Base-by-base conservation (phyloP, 2,329 filamentous ascomycete genomes). In the Pseudohalonectria lignicola region DNA sequence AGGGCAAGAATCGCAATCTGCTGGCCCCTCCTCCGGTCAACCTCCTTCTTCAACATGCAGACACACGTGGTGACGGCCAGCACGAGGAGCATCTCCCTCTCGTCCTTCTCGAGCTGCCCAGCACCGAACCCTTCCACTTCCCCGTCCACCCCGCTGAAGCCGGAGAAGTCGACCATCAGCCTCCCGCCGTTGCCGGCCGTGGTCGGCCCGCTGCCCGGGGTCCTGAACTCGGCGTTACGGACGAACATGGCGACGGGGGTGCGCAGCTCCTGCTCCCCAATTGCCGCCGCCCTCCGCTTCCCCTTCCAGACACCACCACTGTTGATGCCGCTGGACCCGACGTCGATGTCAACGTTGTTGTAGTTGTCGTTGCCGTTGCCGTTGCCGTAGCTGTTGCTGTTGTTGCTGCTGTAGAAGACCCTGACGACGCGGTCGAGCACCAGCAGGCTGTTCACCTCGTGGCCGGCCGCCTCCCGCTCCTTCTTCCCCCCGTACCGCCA, bases 1-100 rank as follows among this genome's bases (percentile, higher is more conserved):
- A 8, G 7, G 12, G 23, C 23, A 7, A 26, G 7, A 26, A 63
- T 54, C 40, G 64, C 62, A 32, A 65, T 54, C 60, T 79, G 72
- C 36, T 69, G 54, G 42, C 61, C 50, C 41, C 72, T 61, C 45
- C 72, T 59, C 31, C 76, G 59, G 52, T 81, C 76, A 36, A 77
- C 59, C 62, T 81, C 78, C 54, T 71, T 74, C 66, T 81, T 80
- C 46, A 81, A 52, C 75, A 82, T 77, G 13, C 68, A 54, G 40
- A 81, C 46, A 41, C 68, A 75, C 13, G 70, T 77, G 31, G 67
- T 64, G 15, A 79, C 62, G 9, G 71, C 61, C 16, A 79, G 43
- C n/a, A 64, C 57, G 47, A 73, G 61, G 12, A 57, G 58, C 41
- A 70, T 53, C 47, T 71, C 54, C 17, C 47, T 41, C 26, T 57